phyloP scores from a whole-genome alignment of 139 green algal species.

The Micractinium conductrix region DNA sequence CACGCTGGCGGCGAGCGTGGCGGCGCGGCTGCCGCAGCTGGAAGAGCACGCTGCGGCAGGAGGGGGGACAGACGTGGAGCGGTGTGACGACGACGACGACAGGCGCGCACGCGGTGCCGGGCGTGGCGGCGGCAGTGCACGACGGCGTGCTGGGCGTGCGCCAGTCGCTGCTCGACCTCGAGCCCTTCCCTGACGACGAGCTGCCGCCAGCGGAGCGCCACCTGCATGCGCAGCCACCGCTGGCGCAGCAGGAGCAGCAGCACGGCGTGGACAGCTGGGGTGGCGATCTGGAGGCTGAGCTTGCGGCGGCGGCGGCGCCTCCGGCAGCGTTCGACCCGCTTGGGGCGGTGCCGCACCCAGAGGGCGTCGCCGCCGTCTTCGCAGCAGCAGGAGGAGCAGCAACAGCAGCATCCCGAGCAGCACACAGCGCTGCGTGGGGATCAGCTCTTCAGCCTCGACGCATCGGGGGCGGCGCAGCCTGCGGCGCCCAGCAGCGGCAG shows the following conservation, averaged over 20 bases:
- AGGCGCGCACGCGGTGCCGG: constrained; percentile 18
- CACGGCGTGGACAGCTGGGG: neutral
- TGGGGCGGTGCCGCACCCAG: neutral
- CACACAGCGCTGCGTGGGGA: neutral
- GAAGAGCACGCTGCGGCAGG: neutral
- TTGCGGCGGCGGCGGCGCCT: too few relatives aligned
- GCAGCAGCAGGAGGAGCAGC: neutral
- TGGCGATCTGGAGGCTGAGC: neutral
- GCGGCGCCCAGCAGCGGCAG: neutral
- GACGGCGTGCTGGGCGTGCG: constrained; percentile 27
- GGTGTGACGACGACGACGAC: neutral
- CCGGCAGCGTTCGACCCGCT: neutral
- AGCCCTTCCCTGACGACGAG: neutral
- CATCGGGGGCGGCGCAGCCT: neutral
- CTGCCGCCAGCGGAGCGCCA: neutral
- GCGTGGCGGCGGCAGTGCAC: constrained; percentile 9
- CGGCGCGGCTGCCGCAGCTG: neutral
- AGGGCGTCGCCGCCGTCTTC: neutral
- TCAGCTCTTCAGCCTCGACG: neutral
- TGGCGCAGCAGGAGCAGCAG: neutral
- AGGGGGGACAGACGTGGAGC: neutral
- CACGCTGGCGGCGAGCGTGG: neutral
- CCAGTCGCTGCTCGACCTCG: constrained; percentile 19
- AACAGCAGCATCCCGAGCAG: neutral
- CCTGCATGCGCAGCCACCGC: neutral